Evolutionary conservation across 768 basidiomycete species (phyloP).

Genomic region (Nevesoporus exiguus): DNA sequence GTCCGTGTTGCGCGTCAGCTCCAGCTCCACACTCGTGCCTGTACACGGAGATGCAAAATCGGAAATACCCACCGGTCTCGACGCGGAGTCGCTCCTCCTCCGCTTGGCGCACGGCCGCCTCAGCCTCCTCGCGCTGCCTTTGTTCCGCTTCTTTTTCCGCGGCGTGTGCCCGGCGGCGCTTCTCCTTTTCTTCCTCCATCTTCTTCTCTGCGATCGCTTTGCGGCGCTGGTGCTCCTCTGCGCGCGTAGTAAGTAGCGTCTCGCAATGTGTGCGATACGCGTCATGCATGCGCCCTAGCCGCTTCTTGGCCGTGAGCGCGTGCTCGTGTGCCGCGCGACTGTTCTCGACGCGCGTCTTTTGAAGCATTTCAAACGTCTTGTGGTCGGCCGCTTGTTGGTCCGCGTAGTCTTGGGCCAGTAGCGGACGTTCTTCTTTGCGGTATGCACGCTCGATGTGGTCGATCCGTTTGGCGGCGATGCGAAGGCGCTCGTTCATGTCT

Average conservation of each 20-base stretch:
- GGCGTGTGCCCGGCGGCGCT: conserved; percentile 56
- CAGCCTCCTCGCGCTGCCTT: conserved; percentile 24
- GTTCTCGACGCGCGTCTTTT: conserved; percentile 53
- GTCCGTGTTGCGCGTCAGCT: not conserved
- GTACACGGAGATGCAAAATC: too few species aligned
- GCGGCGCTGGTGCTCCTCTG: conserved; percentile 61
- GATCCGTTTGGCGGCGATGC: conserved; percentile 82
- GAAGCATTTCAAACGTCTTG: conserved; percentile 59
- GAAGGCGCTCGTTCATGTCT: conserved; percentile 75
- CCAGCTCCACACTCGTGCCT: too few species aligned
- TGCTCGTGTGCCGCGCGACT: conserved; percentile 57
- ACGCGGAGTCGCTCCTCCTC: conserved; percentile 44
- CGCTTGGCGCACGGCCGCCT: conserved; percentile 14
- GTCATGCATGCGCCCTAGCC: conserved; percentile 66
- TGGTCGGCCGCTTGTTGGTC: conserved; percentile 78
- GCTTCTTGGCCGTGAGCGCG: conserved; percentile 69
- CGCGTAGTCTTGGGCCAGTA: conserved; percentile 84
- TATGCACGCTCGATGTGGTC: conserved; percentile 95
- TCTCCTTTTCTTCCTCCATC: conserved; percentile 82
- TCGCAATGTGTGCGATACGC: conserved; percentile 61
- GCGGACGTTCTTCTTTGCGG: conserved; percentile 87
- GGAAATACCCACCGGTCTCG: conserved; percentile 50
- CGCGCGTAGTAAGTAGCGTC: conserved; percentile 52
- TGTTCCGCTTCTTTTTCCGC: conserved; percentile 54
- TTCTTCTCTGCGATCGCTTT: conserved; percentile 54